These are phyloP conservation scores for Babesia bovis DNA, from an alignment of 169 alveolate genomes.

Conservation along the genomic window DNA sequence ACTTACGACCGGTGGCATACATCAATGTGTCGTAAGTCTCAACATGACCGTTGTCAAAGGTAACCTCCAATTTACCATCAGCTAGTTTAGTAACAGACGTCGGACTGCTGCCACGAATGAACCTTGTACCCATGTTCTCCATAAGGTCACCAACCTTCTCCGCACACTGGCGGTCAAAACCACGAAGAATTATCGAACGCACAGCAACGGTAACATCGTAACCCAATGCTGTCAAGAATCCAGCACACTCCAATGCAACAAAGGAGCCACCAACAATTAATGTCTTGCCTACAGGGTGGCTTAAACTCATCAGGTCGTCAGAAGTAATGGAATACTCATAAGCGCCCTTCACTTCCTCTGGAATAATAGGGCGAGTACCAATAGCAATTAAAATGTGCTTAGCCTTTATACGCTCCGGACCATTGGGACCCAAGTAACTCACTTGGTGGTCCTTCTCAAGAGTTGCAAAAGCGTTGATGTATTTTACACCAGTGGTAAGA, in stretches of 20 bases:
- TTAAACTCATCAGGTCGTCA: constrained; percentile 92
- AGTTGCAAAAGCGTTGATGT: constrained; percentile 85
- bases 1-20: constrained; percentile 95
- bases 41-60: constrained; percentile 74
- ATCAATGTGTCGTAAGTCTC: constrained; percentile 93
- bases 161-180: constrained; percentile 94
- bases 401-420: constrained; percentile 78
- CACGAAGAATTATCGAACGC: constrained; percentile 93
- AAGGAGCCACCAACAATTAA: constrained; percentile 96
- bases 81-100: constrained; percentile 79
- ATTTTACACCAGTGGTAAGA: constrained; percentile 78
- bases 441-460: constrained; percentile 44
- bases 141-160: constrained; percentile 84
- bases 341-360: constrained; percentile 89
- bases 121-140: constrained; percentile 89
- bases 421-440: constrained; percentile 25
- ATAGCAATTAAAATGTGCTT: constrained; percentile 90
- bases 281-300: constrained; percentile 91
- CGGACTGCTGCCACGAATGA: constrained; percentile 87
- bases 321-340: constrained; percentile 91
- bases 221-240: constrained; percentile 92
- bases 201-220: constrained; percentile 88
- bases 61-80: constrained; percentile 70
- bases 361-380: constrained; percentile 93
- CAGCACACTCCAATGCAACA: constrained; percentile 98